phyloP scores from a whole-genome alignment of 2,329 filamentous ascomycete species.

The Periconia macrospinosa region DNA sequence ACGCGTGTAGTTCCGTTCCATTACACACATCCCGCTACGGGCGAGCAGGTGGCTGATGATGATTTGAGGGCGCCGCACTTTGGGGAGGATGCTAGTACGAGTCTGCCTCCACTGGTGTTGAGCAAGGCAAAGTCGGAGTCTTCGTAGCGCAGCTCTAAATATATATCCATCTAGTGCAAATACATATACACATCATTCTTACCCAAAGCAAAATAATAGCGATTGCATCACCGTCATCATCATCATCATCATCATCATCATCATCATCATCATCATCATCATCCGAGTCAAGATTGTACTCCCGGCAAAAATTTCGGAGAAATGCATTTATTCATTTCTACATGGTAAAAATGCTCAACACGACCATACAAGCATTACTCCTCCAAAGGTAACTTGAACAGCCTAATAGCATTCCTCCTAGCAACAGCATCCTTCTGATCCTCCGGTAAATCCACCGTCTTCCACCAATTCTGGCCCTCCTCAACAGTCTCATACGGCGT shows the following conservation, averaged over 20 bases:
- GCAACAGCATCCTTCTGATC: slow-evolving; percentile 30
- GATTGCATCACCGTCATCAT: no score
- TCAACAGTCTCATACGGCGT: slow-evolving; percentile 25
- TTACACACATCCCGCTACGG: slow-evolving; percentile 56
- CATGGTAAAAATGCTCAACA: neutral
- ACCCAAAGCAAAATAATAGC: no score
- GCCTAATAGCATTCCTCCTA: slow-evolving; percentile 25
- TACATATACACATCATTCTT: no score
- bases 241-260: no score
- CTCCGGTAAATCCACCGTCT: slow-evolving; percentile 25
- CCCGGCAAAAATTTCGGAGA: no score
- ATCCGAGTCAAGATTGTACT: no score
- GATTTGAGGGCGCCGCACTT: slow-evolving; percentile 54
- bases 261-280: no score
- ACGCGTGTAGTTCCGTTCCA: slow-evolving; percentile 59
- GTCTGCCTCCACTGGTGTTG: slow-evolving; percentile 48
- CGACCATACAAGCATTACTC: slow-evolving; percentile 1
- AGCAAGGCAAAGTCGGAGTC: slow-evolving; percentile 27
- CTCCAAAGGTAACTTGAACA: slow-evolving; percentile 30
- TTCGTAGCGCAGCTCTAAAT: slow-evolving; percentile 8
- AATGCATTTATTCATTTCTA: no score
- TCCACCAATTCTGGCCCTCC: slow-evolving; percentile 34
- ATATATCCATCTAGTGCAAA: no score
- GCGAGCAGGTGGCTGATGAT: slow-evolving; percentile 48
- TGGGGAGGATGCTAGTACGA: slow-evolving; percentile 46